Base-by-base conservation (phyloP, 371 early-diverging fungal species). In the Phascolomyces articulosus region DNA sequence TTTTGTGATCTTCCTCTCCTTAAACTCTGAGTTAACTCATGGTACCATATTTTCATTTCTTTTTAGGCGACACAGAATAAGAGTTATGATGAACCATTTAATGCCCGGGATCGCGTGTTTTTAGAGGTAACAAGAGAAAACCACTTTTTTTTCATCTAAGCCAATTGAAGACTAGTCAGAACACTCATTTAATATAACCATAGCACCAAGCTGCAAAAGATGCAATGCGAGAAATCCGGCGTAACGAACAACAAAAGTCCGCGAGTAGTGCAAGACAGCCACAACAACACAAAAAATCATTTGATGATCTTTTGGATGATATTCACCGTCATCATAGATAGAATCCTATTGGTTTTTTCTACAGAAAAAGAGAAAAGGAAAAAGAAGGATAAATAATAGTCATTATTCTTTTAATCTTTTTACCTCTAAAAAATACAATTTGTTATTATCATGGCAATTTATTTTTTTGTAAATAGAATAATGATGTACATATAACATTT, bases 171-270 rank as follows among this genome's bases (percentile, higher is more conserved):
- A 1, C 11, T 27, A 47, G n/a, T n/a, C n/a, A n/a, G n/a, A n/a
- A n/a, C n/a, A n/a, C n/a, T 47, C 51, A 51, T 51, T 51, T 51
- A 10, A 3, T 51, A n/a, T n/a, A n/a, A n/a, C n/a, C 41, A 24
- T 20, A 59, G 59, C 59, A 59, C 21, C 47, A 59, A 59, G 41
- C 59, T 24, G 59, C 59, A 21, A 41, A 24, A 18, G 47, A 59
- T 26, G 59, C 59, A 20, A 44, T 59, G 41, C 40, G 44, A 16
- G 18, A 59, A 26, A 44, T 59, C 15, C 41, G 59, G 27, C 40
- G 41, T 23, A 28, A 24, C 11, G 59, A 59, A 18, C 27, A 40
- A 44, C 56, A 38, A 47, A 41, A n/a, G n/a, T n/a, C 59, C 24
- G 13, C 10, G 21, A 2, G 20, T 3, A 38, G 27, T 16, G 44